Conservation (phyloP, 1,139 yeast genomes). For the Sugiyamaella grinbergsii region DNA sequence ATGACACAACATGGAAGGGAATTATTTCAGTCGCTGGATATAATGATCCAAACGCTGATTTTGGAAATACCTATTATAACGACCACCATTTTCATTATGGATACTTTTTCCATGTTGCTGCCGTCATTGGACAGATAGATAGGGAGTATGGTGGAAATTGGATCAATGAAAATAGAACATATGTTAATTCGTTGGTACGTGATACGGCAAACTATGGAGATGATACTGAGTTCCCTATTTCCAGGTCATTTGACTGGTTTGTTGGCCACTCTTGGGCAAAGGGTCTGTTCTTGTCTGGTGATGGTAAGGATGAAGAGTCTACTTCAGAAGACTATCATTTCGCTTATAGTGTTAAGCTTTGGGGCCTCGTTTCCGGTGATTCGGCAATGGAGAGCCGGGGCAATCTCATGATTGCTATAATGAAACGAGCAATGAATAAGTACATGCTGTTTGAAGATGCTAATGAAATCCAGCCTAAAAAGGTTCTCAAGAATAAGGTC, state of each 20-base stretch:
- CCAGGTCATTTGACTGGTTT: constrained; percentile 74
- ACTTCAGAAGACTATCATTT: constrained; percentile 71
- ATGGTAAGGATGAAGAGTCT: constrained; percentile 76
- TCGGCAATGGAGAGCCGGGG: constrained; percentile 65
- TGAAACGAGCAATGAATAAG: constrained; percentile 59
- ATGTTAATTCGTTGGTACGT: constrained; percentile 62
- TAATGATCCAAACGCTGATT: constrained; percentile 54
- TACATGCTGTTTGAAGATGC: constrained; percentile 59
- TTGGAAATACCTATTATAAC: constrained; percentile 65
- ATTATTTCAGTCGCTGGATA: constrained; percentile 56
- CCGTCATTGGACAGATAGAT: constrained; percentile 66
- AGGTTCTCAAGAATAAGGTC: constrained; percentile 60
- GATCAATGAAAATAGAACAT: constrained; percentile 59
- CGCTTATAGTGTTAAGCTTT: constrained; percentile 70
- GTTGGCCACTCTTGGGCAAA: constrained; percentile 82
- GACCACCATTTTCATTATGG: constrained; percentile 82
- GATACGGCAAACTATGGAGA: constrained; percentile 70
- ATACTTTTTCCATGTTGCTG: constrained; percentile 71
- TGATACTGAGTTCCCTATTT: constrained; percentile 67
- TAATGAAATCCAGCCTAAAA: constrained; percentile 55
- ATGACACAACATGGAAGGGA: constrained; percentile 69
- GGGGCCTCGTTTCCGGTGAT: constrained; percentile 70
- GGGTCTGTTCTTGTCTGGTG: constrained; percentile 65
- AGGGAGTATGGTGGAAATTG: constrained; percentile 59
- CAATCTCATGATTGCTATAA: constrained; percentile 65